Conservation (phyloP, 345 rosid species). For the Arabidopsis suecica region DNA sequence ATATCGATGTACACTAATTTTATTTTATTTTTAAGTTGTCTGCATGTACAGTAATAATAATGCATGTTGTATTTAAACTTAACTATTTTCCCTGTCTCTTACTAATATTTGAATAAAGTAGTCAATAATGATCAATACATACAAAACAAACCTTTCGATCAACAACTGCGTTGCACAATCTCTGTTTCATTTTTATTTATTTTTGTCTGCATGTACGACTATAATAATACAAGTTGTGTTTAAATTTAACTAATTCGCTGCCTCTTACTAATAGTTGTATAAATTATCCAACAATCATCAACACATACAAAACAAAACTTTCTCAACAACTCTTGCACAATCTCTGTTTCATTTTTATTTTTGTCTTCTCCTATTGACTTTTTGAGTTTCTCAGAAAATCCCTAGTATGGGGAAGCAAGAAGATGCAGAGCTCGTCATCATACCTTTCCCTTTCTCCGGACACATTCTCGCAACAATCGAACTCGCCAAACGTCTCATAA, state of each 20-base stretch:
- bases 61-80: background rate
- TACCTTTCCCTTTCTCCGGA: conserved; percentile 37
- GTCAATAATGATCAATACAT: background rate
- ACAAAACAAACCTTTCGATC: background rate
- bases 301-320: background rate
- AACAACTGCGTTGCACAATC: background rate
- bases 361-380: background rate
- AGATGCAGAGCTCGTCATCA: conserved; percentile 28
- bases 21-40: background rate
- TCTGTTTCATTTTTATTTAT: too few species aligned
- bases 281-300: background rate
- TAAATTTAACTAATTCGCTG: too few species aligned
- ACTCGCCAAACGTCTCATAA: conserved; percentile 49
- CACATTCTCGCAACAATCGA: conserved; percentile 55
- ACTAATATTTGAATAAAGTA: background rate
- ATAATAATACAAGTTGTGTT: too few species aligned
- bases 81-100: background rate
- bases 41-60: background rate
- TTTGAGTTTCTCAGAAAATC: background rate
- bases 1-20: too few species aligned
- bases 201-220: too few species aligned
- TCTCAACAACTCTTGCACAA: background rate
- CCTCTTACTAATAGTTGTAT: background rate
- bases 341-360: background rate
- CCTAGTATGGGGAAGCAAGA: conserved; percentile 20